Conservation (phyloP, 2,329 filamentous ascomycete genomes). For the Nigrograna mackinnonii region DNA sequence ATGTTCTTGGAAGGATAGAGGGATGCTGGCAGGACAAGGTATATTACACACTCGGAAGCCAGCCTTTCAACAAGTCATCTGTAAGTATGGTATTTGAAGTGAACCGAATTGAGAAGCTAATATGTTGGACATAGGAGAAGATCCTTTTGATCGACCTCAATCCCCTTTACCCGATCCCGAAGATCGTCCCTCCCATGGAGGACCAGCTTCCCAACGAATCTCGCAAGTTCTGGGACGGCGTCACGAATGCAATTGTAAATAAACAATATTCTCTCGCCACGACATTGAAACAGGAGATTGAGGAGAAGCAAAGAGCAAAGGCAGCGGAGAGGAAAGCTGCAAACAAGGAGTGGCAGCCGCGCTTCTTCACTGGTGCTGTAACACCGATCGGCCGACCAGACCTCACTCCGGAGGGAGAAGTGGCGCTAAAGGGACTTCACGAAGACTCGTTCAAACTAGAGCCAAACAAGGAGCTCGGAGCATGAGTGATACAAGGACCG, state of each 20-base stretch:
- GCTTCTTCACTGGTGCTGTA: constrained; percentile 77
- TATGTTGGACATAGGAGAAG: constrained; percentile 45
- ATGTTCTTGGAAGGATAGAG: constrained; percentile 79
- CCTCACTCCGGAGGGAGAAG: constrained; percentile 64
- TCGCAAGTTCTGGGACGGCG: constrained; percentile 81
- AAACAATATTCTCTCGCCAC: constrained; percentile 88
- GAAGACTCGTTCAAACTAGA: constrained; percentile 55
- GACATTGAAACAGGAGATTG: constrained; percentile 83
- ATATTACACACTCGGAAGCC: constrained; percentile 59
- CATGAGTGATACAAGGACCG: too few species aligned
- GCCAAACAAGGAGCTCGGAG: constrained; percentile 46
- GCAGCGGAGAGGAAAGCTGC: constrained; percentile 76
- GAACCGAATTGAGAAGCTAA: neutral
- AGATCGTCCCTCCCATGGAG: constrained; percentile 76
- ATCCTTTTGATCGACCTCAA: constrained; percentile 82
- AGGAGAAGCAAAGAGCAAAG: constrained; percentile 85
- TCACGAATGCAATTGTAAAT: constrained; percentile 81
- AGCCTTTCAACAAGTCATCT: constrained; percentile 50
- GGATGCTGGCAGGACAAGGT: constrained; percentile 82
- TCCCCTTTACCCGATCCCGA: constrained; percentile 79
- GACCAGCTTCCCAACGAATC: constrained; percentile 88
- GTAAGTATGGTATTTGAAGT: constrained; percentile 55
- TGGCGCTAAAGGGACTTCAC: constrained; percentile 60
- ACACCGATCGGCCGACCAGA: constrained; percentile 64
- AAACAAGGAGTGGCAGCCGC: constrained; percentile 75